Percentiles rank a stretch among this genome's conserved stretches.
phyloP scores from a whole-genome alignment of 2,329 filamentous ascomycete species.

The Saccharata proteae region DNA sequence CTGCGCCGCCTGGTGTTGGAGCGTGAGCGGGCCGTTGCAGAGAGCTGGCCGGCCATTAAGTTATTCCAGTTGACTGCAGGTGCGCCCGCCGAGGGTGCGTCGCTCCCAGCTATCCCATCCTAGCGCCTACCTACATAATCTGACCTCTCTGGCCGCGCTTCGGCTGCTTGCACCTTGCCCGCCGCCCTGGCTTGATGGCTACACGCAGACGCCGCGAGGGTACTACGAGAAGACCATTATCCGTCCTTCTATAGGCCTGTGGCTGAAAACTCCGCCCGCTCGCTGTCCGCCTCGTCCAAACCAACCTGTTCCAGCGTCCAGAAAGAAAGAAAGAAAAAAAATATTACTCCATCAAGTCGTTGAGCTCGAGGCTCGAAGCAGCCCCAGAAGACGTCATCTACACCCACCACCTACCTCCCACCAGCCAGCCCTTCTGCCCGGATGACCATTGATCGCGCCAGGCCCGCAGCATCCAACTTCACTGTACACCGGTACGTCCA shows the following conservation, averaged over 20 bases:
- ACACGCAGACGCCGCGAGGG: constrained; percentile 15
- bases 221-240: constrained; percentile 12
- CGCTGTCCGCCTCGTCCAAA: constrained; percentile 7
- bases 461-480: no score
- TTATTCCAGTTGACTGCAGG: no score
- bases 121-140: constrained; percentile 13
- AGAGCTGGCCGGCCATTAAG: constrained; percentile 11
- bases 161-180: constrained; percentile 20
- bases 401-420: constrained; percentile 1
- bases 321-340: neutral
- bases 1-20: constrained; percentile 8
- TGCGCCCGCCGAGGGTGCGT: constrained; percentile 11
- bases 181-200: constrained; percentile 11
- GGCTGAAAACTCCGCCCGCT: constrained; percentile 4
- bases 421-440: neutral
- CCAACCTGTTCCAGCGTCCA: constrained; percentile 2
- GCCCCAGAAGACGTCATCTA: no score
- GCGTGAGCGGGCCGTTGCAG: constrained; percentile 28
- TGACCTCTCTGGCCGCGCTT: constrained; percentile 17
- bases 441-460: no score
- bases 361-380: no score
- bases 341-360: no score
- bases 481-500: no score
- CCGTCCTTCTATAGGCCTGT: constrained; percentile 10
- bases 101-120: constrained; percentile 16